Conservation (phyloP, 2,329 filamentous ascomycete genomes). For the Graphilbum ipis-grandicollis region DNA sequence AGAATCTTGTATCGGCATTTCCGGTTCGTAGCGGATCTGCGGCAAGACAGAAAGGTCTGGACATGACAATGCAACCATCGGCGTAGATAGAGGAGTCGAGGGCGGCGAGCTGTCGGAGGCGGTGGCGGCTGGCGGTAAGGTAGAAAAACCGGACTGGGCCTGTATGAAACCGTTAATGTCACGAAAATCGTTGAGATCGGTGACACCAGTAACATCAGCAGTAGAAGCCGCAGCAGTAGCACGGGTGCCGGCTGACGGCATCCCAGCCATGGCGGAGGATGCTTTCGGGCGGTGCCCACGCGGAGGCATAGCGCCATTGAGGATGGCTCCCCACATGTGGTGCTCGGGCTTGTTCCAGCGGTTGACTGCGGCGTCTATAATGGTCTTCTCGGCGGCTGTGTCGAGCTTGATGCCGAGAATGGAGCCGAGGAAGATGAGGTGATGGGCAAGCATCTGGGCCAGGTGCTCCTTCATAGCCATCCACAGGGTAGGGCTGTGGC, state of each 20-base stretch:
- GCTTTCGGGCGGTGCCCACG: neutral
- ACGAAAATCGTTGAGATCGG: neutral
- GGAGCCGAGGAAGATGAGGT: slow-evolving; percentile 14
- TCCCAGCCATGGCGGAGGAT: neutral
- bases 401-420: slow-evolving; percentile 15
- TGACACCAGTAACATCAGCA: too few species aligned
- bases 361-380: slow-evolving; percentile 13
- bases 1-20: neutral
- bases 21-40: slow-evolving; percentile 2
- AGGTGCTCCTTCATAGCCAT: slow-evolving; percentile 16
- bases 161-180: neutral
- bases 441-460: slow-evolving; percentile 16
- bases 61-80: slow-evolving; percentile 9
- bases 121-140: neutral
- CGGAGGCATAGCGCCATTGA: neutral
- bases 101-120: neutral
- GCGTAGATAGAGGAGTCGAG: neutral
- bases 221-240: neutral
- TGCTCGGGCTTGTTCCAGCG: slow-evolving; percentile 15
- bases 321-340: slow-evolving; percentile 12
- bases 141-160: neutral
- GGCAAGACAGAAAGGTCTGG: slow-evolving; percentile 9
- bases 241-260: neutral
- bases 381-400: slow-evolving; percentile 13
- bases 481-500: slow-evolving; percentile 16